Evolutionary conservation across 176 grass and related monocot species (phyloP).

Genomic region (Ampelocalamus luodianensis): DNA sequence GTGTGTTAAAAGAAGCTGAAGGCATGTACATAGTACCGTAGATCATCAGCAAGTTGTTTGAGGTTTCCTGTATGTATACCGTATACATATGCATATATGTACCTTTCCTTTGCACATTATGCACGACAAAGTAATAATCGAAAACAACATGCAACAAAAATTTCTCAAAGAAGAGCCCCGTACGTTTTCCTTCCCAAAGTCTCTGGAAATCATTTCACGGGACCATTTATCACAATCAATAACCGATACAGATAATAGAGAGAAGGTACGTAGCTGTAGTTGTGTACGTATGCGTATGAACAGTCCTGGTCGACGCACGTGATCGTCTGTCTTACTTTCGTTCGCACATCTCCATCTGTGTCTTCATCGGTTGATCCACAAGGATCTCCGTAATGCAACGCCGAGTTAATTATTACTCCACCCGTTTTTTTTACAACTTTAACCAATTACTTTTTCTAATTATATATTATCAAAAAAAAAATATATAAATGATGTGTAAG

Average conservation of each 20-base stretch:
- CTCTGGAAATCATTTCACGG: conserved; percentile 1
- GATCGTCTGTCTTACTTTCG: conserved; percentile 27
- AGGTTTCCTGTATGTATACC: too few relatives aligned
- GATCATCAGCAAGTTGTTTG: not conserved
- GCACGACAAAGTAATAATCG: not conserved
- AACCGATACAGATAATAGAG: not conserved
- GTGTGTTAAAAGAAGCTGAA: not conserved
- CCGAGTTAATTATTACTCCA: too few relatives aligned
- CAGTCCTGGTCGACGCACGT: conserved; percentile 17
- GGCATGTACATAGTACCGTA: not conserved
- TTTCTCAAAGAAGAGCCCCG: not conserved
- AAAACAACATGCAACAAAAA: conserved; percentile 34
- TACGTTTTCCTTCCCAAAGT: not conserved
- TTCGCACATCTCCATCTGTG: conserved; percentile 25
- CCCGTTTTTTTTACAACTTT: too few relatives aligned
- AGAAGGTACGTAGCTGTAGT: conserved; percentile 10
- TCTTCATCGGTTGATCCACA: not conserved
- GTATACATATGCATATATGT: too few relatives aligned
- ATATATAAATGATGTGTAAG: too few relatives aligned
- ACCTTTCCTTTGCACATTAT: not conserved
- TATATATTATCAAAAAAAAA: too few relatives aligned
- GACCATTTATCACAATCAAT: conserved; percentile 33
- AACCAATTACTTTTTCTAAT: too few relatives aligned
- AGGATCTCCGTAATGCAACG: too few relatives aligned
- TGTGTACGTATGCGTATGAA: not conserved